These are phyloP conservation scores for Scenedesmus sp. DNA, from an alignment of 163 green algal genomes.

Conservation along the genomic window DNA sequence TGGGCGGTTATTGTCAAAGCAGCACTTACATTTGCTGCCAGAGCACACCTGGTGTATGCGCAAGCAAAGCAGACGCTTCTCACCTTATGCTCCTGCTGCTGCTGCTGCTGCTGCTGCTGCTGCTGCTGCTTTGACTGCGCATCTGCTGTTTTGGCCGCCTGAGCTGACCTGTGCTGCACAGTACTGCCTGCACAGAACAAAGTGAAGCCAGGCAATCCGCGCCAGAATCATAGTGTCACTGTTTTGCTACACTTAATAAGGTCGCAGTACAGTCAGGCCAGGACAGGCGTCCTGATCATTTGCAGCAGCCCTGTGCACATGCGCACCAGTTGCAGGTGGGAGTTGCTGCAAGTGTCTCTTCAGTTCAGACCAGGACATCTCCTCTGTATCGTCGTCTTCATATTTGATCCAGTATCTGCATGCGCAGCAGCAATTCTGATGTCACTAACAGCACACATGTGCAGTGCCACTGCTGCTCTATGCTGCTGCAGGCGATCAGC, in stretches of 20 bases:
- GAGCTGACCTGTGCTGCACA: too few species aligned
- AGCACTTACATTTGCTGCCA: too few species aligned
- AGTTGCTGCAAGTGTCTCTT: neutral
- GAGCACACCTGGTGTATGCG: neutral
- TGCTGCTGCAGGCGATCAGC: neutral
- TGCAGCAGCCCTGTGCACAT: neutral
- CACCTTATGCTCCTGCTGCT: neutral
- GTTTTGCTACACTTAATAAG: too few species aligned
- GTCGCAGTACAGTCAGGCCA: neutral
- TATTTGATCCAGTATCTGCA: slow-evolving; percentile 25
- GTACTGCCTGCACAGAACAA: neutral
- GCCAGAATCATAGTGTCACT: too few species aligned
- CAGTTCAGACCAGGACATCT: neutral
- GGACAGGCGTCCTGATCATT: neutral
- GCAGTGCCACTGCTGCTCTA: neutral
- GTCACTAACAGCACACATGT: neutral
- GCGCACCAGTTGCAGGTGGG: neutral
- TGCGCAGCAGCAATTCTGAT: neutral
- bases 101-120: neutral
- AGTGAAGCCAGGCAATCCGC: neutral
- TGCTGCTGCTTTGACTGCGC: too few species aligned
- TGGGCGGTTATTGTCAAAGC: too few species aligned
- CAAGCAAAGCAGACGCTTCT: neutral
- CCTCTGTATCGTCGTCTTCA: slow-evolving; percentile 17
- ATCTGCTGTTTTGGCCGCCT: neutral